A percentile compares a stretch with the other conserved stretches of the same genome.
Evolutionary conservation across 805 yeast genomes (phyloP).

Genomic region (Saturnispora sanitii): DNA sequence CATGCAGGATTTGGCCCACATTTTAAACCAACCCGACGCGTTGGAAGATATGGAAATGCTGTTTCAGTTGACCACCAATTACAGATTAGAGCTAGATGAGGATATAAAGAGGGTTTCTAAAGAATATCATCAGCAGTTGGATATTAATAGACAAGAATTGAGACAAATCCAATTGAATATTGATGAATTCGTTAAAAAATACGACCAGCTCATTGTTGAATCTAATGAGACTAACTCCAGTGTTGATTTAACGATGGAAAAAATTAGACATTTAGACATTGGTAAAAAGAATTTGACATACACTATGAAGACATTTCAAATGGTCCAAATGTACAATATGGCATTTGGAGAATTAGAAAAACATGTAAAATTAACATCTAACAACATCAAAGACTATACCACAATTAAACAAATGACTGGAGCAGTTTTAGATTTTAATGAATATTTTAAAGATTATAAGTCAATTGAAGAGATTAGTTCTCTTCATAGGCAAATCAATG

Average conservation of each 20-base stretch:
- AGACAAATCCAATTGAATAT: slow-evolving; percentile 28
- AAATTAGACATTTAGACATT: slow-evolving; percentile 68
- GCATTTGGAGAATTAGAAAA: slow-evolving; percentile 55
- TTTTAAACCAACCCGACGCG: slow-evolving; percentile 43
- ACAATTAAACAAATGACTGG: slow-evolving; percentile 53
- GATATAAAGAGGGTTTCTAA: slow-evolving; percentile 33
- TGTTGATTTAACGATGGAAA: slow-evolving; percentile 62
- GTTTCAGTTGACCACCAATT: slow-evolving; percentile 38
- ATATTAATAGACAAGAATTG: slow-evolving; percentile 9
- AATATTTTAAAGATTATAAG: slow-evolving; percentile 68
- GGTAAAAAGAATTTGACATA: slow-evolving; percentile 76
- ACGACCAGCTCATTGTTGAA: slow-evolving; percentile 36
- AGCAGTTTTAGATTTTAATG: slow-evolving; percentile 65
- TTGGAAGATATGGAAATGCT: slow-evolving; percentile 43
- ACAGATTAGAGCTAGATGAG: slow-evolving; percentile 39
- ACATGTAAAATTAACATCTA: slow-evolving; percentile 29
- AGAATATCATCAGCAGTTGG: slow-evolving; percentile 23
- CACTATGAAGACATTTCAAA: slow-evolving; percentile 77
- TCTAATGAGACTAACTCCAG: slow-evolving; percentile 48
- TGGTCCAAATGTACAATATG: slow-evolving; percentile 75
- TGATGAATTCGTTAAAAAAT: slow-evolving; percentile 32
- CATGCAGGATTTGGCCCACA: slow-evolving; percentile 36
- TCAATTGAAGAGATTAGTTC: slow-evolving; percentile 72
- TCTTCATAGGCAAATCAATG: slow-evolving; percentile 48
- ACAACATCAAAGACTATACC: slow-evolving; percentile 29